phyloP scores from a whole-genome alignment of 257 asterid species.

The Gentiana dahurica region DNA sequence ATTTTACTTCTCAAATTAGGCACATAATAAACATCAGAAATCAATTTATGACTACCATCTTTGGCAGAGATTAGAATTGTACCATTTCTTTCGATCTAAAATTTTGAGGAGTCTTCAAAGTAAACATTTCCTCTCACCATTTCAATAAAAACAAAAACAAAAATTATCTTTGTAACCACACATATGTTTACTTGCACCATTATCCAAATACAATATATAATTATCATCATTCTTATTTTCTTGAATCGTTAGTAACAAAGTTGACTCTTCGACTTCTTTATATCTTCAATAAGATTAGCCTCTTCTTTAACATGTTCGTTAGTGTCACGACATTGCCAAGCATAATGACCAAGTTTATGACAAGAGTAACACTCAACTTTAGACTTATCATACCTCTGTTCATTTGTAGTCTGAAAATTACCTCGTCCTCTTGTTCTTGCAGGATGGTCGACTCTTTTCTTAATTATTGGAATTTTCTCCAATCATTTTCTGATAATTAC shows the following conservation, averaged over 20 bases:
- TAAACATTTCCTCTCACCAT: not conserved
- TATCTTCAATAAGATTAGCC: not conserved
- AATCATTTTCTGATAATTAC: not conserved
- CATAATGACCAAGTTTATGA: not conserved
- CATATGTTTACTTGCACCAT: constrained; percentile 1
- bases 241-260: not conserved
- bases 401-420: not conserved
- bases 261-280: not conserved
- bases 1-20: too few relatives aligned
- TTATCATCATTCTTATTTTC: not conserved
- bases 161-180: not conserved
- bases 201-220: not conserved
- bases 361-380: not conserved
- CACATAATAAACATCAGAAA: not conserved
- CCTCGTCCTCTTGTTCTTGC: not conserved
- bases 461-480: not conserved
- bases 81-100: not conserved
- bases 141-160: not conserved
- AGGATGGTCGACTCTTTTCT: not conserved
- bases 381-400: not conserved
- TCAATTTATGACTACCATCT: not conserved
- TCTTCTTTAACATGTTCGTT: not conserved
- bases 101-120: not conserved
- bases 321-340: not conserved
- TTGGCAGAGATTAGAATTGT: not conserved